Evolutionary conservation across 257 asterid genomes (phyloP).

Genomic region (Lycium barbarum): DNA sequence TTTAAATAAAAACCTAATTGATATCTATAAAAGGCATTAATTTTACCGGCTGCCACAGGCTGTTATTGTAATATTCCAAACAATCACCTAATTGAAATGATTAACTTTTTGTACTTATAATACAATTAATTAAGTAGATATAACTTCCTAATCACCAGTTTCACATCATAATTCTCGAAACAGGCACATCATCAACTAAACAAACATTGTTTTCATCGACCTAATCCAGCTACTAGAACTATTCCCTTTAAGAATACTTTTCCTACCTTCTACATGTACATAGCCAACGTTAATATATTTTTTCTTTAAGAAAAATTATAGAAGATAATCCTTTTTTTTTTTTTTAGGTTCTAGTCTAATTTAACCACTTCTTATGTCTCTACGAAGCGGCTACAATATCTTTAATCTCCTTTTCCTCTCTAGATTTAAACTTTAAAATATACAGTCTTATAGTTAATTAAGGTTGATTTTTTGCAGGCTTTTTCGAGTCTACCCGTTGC

Average conservation of each 20-base stretch:
- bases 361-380: not conserved
- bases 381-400: not conserved
- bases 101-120: slow-evolving; percentile 23
- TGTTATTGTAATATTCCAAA: not conserved
- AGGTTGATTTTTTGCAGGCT: too few species aligned
- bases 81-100: slow-evolving; percentile 26
- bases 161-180: slow-evolving; percentile 17
- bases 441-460: too few species aligned
- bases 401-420: not conserved
- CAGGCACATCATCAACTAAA: slow-evolving; percentile 36
- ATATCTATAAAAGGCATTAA: not conserved
- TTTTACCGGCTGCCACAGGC: not conserved
- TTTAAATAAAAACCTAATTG: not conserved
- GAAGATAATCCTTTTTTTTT: not conserved
- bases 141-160: slow-evolving; percentile 44
- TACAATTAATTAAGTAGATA: slow-evolving; percentile 34
- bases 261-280: slow-evolving; percentile 13
- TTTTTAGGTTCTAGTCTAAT: not conserved
- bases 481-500: not conserved
- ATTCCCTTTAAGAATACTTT: not conserved
- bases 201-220: slow-evolving; percentile 61
- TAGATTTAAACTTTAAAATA: not conserved
- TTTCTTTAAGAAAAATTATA: not conserved
- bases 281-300: not conserved
- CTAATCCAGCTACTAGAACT: slow-evolving; percentile 64